Evolutionary conservation across 2,329 filamentous ascomycete species (phyloP).

Genomic region (Penicillium glabrum): DNA sequence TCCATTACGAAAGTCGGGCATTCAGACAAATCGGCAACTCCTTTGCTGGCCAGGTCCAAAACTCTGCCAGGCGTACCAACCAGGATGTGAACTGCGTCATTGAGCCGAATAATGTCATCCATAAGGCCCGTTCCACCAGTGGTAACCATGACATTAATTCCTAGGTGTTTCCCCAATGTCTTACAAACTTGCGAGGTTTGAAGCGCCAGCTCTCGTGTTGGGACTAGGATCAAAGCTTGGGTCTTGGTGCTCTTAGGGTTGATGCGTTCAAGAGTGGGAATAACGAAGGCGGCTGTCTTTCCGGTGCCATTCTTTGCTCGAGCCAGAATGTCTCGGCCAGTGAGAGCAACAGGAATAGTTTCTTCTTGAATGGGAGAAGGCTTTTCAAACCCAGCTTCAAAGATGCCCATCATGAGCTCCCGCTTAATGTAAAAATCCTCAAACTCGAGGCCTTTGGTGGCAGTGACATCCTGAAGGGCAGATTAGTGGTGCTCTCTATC

Average conservation of each 20-base stretch:
- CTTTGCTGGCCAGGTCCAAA: constrained; percentile 92
- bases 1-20: constrained; percentile 99
- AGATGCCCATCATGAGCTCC: constrained; percentile 97
- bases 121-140: constrained; percentile 93
- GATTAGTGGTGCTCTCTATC: constrained; percentile 18
- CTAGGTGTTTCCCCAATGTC: constrained; percentile 93
- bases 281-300: constrained; percentile 97
- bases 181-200: constrained; percentile 99
- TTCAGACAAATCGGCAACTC: constrained; percentile 91
- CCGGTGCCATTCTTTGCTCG: constrained; percentile 98
- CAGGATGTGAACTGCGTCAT: constrained; percentile 94
- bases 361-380: constrained; percentile 99
- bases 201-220: constrained; percentile 92
- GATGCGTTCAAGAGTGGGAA: constrained; percentile 90
- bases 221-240: constrained; percentile 93
- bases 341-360: constrained; percentile 93
- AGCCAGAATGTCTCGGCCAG: constrained; percentile 90
- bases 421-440: constrained; percentile 96
- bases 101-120: constrained; percentile 93
- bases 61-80: constrained; percentile 97
- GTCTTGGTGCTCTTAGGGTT: constrained; percentile 97
- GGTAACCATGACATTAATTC: constrained; percentile 98
- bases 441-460: constrained; percentile 95
- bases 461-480: constrained; percentile 79
- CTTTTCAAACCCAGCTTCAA: constrained; percentile 98